phyloP scores from a whole-genome alignment of 805 yeast genomes.

The Martiniozyma abietophila region DNA sequence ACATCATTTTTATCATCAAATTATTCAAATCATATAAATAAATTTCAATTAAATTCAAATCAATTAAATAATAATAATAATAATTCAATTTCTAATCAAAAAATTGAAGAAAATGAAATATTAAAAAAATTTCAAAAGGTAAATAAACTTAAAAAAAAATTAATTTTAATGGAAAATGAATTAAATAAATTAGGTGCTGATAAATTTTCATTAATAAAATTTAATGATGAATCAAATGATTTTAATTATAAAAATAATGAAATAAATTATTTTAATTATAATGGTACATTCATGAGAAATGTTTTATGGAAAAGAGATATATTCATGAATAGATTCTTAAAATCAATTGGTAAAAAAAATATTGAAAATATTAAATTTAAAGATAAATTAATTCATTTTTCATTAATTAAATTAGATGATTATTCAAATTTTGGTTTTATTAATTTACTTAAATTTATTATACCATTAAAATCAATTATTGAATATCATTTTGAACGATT shows the following conservation, averaged over 20 bases:
- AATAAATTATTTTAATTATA: too few species aligned
- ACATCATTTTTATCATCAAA: too few species aligned
- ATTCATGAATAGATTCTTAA: background rate
- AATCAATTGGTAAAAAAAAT: background rate
- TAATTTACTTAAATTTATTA: slow-evolving; percentile 9
- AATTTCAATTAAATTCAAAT: too few species aligned
- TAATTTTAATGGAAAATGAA: slow-evolving; percentile 2
- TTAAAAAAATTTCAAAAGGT: too few species aligned
- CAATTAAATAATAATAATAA: too few species aligned
- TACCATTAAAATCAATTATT: slow-evolving; percentile 27
- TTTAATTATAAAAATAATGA: background rate
- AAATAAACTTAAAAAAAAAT: too few species aligned
- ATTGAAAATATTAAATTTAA: slow-evolving; percentile 7
- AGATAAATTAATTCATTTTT: slow-evolving; percentile 9
- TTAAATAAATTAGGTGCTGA: slow-evolving; percentile 1
- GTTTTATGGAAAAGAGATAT: slow-evolving; percentile 5
- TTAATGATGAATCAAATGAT: background rate
- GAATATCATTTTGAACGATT: slow-evolving; percentile 31
- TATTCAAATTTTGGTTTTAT: background rate
- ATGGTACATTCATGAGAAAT: slow-evolving; percentile 5
- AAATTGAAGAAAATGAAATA: too few species aligned
- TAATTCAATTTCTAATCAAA: too few species aligned
- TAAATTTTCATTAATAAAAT: slow-evolving; percentile 1
- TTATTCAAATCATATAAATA: too few species aligned
- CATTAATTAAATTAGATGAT: background rate